These are phyloP conservation scores for Aspergillus conjunctus DNA, from an alignment of 495 filamentous ascomycete genomes.

Conservation along the genomic window DNA sequence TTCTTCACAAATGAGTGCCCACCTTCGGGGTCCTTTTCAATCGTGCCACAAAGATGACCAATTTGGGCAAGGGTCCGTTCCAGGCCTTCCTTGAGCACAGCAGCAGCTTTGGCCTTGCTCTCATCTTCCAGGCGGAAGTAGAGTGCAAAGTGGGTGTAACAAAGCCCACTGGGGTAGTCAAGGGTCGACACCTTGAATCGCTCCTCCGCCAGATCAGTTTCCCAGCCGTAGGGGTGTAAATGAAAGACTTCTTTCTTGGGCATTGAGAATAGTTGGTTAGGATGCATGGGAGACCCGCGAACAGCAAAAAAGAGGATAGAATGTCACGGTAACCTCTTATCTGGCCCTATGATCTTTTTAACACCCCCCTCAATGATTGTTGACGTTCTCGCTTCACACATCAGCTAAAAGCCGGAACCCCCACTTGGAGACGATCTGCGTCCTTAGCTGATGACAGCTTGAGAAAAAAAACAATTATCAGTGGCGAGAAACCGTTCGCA, in stretches of 20 bases:
- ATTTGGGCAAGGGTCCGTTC: constrained; percentile 41
- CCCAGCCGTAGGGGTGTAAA: constrained; percentile 22
- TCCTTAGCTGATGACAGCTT: no score
- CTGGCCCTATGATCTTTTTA: no score
- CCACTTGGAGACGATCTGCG: no score
- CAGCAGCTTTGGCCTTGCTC: constrained; percentile 26
- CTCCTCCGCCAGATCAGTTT: constrained; percentile 26
- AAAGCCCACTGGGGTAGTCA: constrained; percentile 19
- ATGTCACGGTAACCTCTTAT: no score
- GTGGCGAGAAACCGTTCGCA: no score
- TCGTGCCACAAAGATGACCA: constrained; percentile 44
- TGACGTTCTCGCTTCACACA: no score
- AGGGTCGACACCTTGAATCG: constrained; percentile 27
- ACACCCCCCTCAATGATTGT: no score
- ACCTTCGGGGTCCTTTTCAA: constrained; percentile 38
- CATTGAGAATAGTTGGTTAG: no score
- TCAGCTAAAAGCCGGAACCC: no score
- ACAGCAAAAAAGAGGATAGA: no score
- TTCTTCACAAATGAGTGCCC: constrained; percentile 45
- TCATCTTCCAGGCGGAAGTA: constrained; percentile 40
- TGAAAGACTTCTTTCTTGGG: constrained; percentile 1
- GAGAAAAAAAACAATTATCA: no score
- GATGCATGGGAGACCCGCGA: no score
- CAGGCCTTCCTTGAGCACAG: constrained; percentile 34
- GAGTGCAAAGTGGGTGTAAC: constrained; percentile 30